Evolutionary conservation across 2,329 filamentous ascomycete species (phyloP), one percentile per base, ranked within the genome.

Genomic region (Trichoderma oligosporum): DNA sequence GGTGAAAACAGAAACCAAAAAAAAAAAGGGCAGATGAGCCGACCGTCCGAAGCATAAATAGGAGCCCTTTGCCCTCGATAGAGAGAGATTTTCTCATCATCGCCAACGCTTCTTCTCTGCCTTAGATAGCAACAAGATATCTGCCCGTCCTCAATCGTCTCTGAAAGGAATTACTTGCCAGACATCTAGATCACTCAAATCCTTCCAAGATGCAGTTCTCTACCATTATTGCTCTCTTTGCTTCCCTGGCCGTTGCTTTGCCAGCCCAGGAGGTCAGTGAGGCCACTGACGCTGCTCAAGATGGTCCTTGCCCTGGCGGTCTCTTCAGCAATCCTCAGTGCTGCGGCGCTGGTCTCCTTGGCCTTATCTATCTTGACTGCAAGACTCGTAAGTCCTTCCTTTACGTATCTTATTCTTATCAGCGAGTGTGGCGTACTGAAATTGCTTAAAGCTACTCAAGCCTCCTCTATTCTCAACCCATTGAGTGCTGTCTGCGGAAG

Each of bases 121-220:
- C 31, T 31, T 24, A 20, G 22, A 9, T 5, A 55, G 14, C n/a
- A 6, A 29, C 41, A 14, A 33, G 38, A 35, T 16, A 44, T 14
- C 16, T n/a, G n/a, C n/a, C n/a, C n/a, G n/a, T n/a, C n/a, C n/a
- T n/a, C n/a, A n/a, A n/a, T n/a, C n/a, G n/a, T n/a, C n/a, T n/a
- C n/a, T n/a, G n/a, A n/a, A n/a, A 31, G 11, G 27, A 31, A 31
- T 31, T 31, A n/a, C n/a, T 31, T 11, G 27, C 27, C 6, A 31
- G 27, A 31, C 27, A 11, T 24, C 22, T 18, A 6, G 6, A n/a
- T 6, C 39, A 9, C 16, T n/a, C 44, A 46, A 2, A n/a, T 3
- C n/a, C n/a, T 1, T 46, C 36, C 62, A 64, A 56, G 31, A 64
- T 64, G 63, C 60, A 64, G 58, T 61, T 63, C 61, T 36, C 63